Evolutionary conservation across 2,329 filamentous ascomycete genomes (phyloP), one percentile per base, ranked within the genome.

Genomic region (Alternaria burnsii): DNA sequence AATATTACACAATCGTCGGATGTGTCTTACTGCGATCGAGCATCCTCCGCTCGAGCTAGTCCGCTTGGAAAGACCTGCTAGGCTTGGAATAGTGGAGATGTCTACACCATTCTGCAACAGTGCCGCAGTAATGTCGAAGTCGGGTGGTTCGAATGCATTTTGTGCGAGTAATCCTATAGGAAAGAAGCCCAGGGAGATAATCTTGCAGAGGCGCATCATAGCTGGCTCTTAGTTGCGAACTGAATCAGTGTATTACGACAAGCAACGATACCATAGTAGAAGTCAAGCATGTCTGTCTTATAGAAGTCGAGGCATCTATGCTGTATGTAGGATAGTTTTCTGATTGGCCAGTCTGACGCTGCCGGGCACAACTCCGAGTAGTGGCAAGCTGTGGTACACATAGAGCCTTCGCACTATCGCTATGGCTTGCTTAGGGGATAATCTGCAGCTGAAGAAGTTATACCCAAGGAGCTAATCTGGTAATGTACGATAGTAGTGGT

Each of bases 61-160:
- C 4, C 24, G 36, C 9, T 36, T 44, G 14, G 36, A 20, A 18
- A 47, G 22, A 0, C 34, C 40, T 11, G 54, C 16, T 16, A 59
- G 47, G 3, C 43, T 38, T 20, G 61, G 46, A 16, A 67, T 53
- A n/a, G 22, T 51, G 20, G 41, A 59, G 20, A 55, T 41, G 52
- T 68, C 55, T 36, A 59, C 56, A 24, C 62, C 64, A 40, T 63
- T 61, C 7, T 57, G 34, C 11, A 64, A 28, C 7, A 71, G 58
- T 3, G 63, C 61, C 12, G 59, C 48, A 8, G 58, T 60, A n/a
- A 65, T n/a, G 36, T 68, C 38, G 38, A 65, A 63, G 18, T 57
- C 20, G 4, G 52, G 11, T 20, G 56, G 46, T 43, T 61, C 64
- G 40, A 63, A 64, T 24, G 18, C 5, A 12, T 56, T 22, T 47